These are phyloP conservation scores for Euphorbia pulcherrima DNA, from an alignment of 345 rosid species.

Conservation along the genomic window DNA sequence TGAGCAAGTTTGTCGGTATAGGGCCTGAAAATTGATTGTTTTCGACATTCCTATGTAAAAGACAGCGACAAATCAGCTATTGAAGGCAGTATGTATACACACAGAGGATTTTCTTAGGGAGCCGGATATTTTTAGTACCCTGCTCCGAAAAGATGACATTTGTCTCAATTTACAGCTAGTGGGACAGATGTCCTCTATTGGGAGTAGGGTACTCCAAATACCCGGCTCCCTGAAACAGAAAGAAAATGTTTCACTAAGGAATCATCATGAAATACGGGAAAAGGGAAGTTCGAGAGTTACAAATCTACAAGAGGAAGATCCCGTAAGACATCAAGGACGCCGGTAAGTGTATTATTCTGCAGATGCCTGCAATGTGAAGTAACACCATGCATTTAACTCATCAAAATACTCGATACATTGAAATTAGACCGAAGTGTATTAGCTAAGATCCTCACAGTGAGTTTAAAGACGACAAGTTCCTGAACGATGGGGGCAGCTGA, in stretches of 20 bases:
- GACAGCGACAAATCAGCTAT: constrained; percentile 15
- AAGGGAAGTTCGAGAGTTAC: constrained; percentile 34
- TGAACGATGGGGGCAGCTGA: constrained; percentile 72
- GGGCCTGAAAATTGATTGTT: constrained; percentile 87
- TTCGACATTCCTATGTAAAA: constrained; percentile 60
- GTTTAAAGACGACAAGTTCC: constrained; percentile 55
- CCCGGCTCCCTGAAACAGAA: too few species aligned
- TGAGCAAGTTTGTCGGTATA: constrained; percentile 60
- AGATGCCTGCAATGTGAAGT: constrained; percentile 50
- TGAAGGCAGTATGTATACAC: neutral
- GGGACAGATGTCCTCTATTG: too few species aligned
- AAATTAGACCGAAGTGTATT: neutral
- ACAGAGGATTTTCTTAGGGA: neutral
- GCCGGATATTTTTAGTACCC: too few species aligned
- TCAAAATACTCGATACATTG: neutral
- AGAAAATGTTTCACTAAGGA: constrained; percentile 3
- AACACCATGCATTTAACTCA: neutral
- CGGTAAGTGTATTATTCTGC: constrained; percentile 74
- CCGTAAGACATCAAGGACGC: constrained; percentile 67
- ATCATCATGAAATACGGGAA: neutral
- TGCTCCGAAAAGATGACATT: too few species aligned
- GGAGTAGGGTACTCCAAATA: too few species aligned
- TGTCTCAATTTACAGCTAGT: too few species aligned
- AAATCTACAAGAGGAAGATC: constrained; percentile 69
- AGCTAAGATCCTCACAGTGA: constrained; percentile 52